Conservation (phyloP, 2,329 filamentous ascomycete genomes). For the Shiraia sp. region DNA sequence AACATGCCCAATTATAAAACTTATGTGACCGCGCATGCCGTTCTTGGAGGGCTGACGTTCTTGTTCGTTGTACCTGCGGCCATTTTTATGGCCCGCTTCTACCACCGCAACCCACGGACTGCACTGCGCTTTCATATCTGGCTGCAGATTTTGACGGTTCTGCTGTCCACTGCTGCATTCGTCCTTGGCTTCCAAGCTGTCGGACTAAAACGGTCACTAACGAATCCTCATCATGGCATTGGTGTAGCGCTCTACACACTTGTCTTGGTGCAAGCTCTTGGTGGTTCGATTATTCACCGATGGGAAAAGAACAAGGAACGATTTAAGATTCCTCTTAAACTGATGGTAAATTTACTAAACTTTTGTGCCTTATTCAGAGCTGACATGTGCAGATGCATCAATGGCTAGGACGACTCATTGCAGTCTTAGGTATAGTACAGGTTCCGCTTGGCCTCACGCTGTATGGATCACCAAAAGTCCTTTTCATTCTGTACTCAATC, state of each 20-base stretch:
- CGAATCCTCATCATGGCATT: conserved; percentile 85
- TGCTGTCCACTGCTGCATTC: conserved; percentile 72
- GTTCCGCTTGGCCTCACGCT: conserved; percentile 87
- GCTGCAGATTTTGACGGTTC: conserved; percentile 69
- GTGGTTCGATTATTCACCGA: conserved; percentile 66
- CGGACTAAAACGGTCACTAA: conserved; percentile 69
- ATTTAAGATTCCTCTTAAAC: conserved; percentile 59
- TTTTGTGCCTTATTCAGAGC: conserved; percentile 1
- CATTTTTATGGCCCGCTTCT: conserved; percentile 75
- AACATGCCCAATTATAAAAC: conserved; percentile 70
- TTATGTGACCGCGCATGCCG: conserved; percentile 71
- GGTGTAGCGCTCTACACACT: conserved; percentile 77
- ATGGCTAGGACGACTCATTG: conserved; percentile 79
- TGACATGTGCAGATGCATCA: conserved; percentile 72
- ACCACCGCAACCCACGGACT: conserved; percentile 62
- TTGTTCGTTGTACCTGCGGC: conserved; percentile 72
- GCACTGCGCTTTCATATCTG: conserved; percentile 74
- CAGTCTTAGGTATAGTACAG: conserved; percentile 81
- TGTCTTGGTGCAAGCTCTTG: conserved; percentile 71
- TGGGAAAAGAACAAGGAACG: conserved; percentile 57
- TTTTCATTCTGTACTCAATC: conserved; percentile 85
- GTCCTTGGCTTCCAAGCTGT: conserved; percentile 79
- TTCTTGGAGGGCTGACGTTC: conserved; percentile 74
- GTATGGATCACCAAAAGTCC: conserved; percentile 82
- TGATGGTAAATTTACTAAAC: conserved; percentile 52